Evolutionary conservation across 768 basidiomycete genomes (phyloP), one percentile per base, ranked within the genome.

Genomic region (Pleurotus citrinopileatus): DNA sequence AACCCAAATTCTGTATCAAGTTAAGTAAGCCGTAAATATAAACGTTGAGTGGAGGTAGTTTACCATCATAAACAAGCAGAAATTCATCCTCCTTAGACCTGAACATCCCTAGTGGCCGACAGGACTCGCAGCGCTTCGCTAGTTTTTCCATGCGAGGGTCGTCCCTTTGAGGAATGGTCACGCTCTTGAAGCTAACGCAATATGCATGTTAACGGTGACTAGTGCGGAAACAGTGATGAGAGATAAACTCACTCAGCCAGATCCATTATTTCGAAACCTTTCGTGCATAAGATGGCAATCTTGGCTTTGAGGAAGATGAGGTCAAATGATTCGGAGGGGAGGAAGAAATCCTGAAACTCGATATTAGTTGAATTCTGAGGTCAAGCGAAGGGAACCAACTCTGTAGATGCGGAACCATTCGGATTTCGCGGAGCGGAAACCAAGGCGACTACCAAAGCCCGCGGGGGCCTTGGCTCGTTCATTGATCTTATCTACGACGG

Each of bases 191-290:
- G 67, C 89, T 92, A 61, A 17, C 36, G 29, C 13, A 51, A 19
- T n/a, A 32, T 26, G 13, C 52, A 36, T 40, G 7, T 55, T 34
- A 55, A 26, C 36, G 15, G 3, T 9, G 32, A 32, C 9, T 10
- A 9, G 25, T 2, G 10, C 26, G 2, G 8, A 51, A 4, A 20
- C 25, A 40, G 32, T 1, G 42, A n/a, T 13, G 8, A 25, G 46
- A 45, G 13, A 38, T 6, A 20, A 7, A 67, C 90, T 42, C 73
- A 96, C 91, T 95, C 91, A 20, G 85, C 84, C 37, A 98, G 79
- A 61, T 98, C 93, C 90, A 98, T 98, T 62, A 98, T 96, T 69
- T 98, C 95, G 62, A 98, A 98, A 36, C 95, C 94, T 64, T 91
- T 92, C 0, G 90, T 86, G 61, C 95, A 95, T 25, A 97, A 79